Conservation (phyloP, 495 filamentous ascomycete species). For the Annulohypoxylon bovei region DNA sequence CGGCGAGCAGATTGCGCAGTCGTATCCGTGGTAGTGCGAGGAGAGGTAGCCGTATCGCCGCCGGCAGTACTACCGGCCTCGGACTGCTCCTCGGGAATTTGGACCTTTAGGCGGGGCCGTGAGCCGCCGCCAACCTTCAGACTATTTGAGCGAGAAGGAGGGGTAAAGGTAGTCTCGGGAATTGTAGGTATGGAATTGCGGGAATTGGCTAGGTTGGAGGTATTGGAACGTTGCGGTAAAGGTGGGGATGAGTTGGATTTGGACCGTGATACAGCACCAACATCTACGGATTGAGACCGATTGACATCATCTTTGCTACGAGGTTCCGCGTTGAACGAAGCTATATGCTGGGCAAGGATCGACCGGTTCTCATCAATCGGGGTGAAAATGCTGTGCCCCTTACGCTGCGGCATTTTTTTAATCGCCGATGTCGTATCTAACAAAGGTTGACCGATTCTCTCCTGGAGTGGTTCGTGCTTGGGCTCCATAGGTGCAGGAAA, state of each 20-base stretch:
- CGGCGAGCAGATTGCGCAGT: conserved; percentile 52
- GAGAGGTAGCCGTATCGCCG: conserved; percentile 71
- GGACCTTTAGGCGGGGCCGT: conserved; percentile 86
- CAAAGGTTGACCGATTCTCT: conserved; percentile 50
- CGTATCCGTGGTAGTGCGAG: conserved; percentile 70
- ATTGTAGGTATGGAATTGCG: conserved; percentile 66
- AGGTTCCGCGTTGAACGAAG: conserved; percentile 58
- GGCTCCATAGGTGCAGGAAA: conserved; percentile 55
- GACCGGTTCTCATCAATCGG: conserved; percentile 94
- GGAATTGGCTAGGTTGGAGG: conserved; percentile 54
- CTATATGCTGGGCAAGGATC: conserved; percentile 86
- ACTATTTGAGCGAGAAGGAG: conserved; percentile 80
- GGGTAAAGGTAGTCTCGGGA: conserved; percentile 64
- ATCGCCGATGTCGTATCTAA: conserved; percentile 58
- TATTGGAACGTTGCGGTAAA: conserved; percentile 56
- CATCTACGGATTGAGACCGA: conserved; percentile 73
- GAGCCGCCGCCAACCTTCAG: conserved; percentile 64
- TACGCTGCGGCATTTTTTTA: conserved; percentile 76
- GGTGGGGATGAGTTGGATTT: conserved; percentile 60
- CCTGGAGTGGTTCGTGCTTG: conserved; percentile 56
- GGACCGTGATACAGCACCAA: conserved; percentile 60
- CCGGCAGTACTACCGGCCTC: conserved; percentile 82
- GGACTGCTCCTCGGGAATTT: conserved; percentile 91
- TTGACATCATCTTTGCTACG: conserved; percentile 57
- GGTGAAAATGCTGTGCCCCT: conserved; percentile 94